Evolutionary conservation across 1,139 yeast genomes (phyloP).

Genomic region (Taphrina sp.): DNA sequence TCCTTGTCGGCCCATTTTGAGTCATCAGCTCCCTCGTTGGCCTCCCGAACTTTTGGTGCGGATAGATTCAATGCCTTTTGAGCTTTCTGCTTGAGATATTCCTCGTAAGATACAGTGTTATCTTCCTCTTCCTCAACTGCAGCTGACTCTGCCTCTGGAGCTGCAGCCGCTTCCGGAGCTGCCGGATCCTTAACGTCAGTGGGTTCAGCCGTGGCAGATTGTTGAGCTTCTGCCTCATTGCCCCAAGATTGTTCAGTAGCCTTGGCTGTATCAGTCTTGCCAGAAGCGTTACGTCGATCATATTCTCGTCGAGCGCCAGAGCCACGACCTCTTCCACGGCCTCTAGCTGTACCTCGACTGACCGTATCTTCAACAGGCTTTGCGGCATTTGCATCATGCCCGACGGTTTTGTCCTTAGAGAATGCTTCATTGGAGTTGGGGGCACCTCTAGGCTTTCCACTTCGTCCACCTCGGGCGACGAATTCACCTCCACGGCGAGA

Average conservation of each 20-base stretch:
- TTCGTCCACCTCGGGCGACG: constrained; percentile 48
- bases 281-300: constrained; percentile 41
- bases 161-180: constrained; percentile 55
- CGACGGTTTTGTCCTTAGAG: constrained; percentile 31
- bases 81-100: constrained; percentile 60
- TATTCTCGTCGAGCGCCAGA: constrained; percentile 48
- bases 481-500: constrained; percentile 21
- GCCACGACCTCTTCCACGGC: constrained; percentile 34
- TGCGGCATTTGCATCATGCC: constrained; percentile 41
- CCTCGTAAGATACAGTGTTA: constrained; percentile 59
- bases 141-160: constrained; percentile 21
- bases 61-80: constrained; percentile 45
- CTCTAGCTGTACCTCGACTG: constrained; percentile 56
- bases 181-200: constrained; percentile 66
- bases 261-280: constrained; percentile 69
- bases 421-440: constrained; percentile 48
- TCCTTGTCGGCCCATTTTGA: constrained; percentile 48
- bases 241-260: constrained; percentile 85
- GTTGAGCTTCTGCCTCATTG: constrained; percentile 37
- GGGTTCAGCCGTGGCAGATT: constrained; percentile 47
- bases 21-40: constrained; percentile 61
- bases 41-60: constrained; percentile 50
- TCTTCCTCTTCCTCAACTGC: constrained; percentile 43
- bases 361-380: constrained; percentile 42
- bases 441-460: constrained; percentile 57